Conservation (phyloP, 768 basidiomycete species). For the Rhizopogon roseolus region DNA sequence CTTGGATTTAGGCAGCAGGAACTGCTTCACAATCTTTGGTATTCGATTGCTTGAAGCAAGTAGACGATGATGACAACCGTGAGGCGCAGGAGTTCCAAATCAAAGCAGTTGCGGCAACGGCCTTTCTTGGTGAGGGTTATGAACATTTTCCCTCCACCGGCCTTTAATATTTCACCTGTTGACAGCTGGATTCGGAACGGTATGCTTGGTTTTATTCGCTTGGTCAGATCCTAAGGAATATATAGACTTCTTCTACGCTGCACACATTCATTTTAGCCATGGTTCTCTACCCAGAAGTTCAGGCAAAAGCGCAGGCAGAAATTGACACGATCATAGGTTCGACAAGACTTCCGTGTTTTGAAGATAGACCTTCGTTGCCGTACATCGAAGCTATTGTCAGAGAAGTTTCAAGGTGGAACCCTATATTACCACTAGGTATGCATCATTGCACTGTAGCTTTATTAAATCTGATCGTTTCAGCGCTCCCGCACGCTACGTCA, state of each 20-base stretch:
- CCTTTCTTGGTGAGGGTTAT: constrained; percentile 15
- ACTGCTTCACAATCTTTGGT: constrained; percentile 18
- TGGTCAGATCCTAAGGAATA: neutral
- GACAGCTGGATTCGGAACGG: neutral
- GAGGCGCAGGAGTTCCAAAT: constrained; percentile 13
- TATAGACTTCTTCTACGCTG: constrained; percentile 11
- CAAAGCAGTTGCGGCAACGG: constrained; percentile 12
- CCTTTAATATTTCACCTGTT: neutral
- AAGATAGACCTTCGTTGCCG: constrained; percentile 12
- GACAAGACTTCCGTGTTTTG: constrained; percentile 10
- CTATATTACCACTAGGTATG: constrained; percentile 16
- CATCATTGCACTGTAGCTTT: neutral
- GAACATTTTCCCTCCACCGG: neutral
- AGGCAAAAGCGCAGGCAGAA: constrained; percentile 13
- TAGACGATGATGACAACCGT: neutral
- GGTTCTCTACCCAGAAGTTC: constrained; percentile 16
- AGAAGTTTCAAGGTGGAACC: constrained; percentile 17
- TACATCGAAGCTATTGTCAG: constrained; percentile 19
- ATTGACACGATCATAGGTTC: constrained; percentile 16
- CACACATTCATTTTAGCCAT: constrained; percentile 14
- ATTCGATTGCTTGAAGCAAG: constrained; percentile 10
- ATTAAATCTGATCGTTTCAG: constrained; percentile 2
- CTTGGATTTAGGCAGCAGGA: constrained; percentile 10
- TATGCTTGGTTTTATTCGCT: neutral
- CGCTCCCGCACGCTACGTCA: constrained; percentile 24